These are phyloP conservation scores for Hortaea werneckii DNA, from an alignment of 2,329 filamentous ascomycete species.

Conservation along the genomic window DNA sequence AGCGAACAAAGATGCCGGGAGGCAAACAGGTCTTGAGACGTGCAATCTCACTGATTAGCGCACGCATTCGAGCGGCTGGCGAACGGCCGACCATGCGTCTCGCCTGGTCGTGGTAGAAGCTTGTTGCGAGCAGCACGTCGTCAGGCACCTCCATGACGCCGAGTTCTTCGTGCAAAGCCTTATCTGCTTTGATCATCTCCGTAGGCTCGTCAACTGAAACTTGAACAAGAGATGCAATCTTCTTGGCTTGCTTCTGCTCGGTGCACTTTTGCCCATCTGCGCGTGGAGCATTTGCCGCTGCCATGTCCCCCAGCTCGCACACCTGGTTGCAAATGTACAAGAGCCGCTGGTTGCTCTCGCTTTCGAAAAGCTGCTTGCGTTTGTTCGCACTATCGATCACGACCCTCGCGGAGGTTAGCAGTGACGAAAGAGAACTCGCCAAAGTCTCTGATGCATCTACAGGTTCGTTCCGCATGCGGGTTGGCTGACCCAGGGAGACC, in stretches of 20 bases:
- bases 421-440: conserved; percentile 17
- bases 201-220: not conserved
- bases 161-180: conserved; percentile 22
- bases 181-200: conserved; percentile 6
- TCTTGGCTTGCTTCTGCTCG: not conserved
- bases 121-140: conserved; percentile 23
- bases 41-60: conserved; percentile 44
- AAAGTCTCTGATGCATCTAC: conserved; percentile 16
- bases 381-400: conserved; percentile 17
- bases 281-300: not conserved
- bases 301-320: not conserved
- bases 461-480: conserved; percentile 3
- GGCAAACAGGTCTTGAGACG: conserved; percentile 42
- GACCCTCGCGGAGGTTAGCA: conserved; percentile 24
- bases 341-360: conserved; percentile 2
- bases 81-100: conserved; percentile 5
- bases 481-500: conserved; percentile 21
- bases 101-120: conserved; percentile 16
- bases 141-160: conserved; percentile 28
- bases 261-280: no score
- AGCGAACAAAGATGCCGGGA: conserved; percentile 45
- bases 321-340: conserved; percentile 2
- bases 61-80: conserved; percentile 36
- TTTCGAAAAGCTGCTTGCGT: conserved; percentile 13
- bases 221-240: not conserved